These are phyloP conservation scores for Alnus glutinosa DNA, from an alignment of 306 rosid species.

Conservation along the genomic window DNA sequence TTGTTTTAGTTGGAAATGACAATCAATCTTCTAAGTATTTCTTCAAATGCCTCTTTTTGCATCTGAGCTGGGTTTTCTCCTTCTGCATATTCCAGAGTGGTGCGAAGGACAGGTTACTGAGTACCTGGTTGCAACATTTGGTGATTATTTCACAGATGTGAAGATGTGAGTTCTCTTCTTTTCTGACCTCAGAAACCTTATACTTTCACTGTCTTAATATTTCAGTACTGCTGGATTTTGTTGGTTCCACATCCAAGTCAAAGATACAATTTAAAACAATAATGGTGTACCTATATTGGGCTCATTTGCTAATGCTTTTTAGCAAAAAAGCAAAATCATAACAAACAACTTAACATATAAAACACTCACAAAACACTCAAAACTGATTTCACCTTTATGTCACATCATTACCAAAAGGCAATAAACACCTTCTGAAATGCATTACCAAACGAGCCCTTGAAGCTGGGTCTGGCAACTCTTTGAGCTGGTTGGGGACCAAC, in stretches of 20 bases:
- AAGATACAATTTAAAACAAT: neutral
- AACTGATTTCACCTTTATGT: no score
- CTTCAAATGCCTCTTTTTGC: slow-evolving; percentile 18
- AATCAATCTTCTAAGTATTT: slow-evolving; percentile 14
- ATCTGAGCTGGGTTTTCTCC: slow-evolving; percentile 16
- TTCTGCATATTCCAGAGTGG: slow-evolving; percentile 71
- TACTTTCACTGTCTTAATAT: slow-evolving; percentile 4
- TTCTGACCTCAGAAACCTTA: slow-evolving; percentile 19
- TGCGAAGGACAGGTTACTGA: slow-evolving; percentile 90
- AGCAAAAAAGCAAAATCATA: no score
- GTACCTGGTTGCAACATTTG: slow-evolving; percentile 89
- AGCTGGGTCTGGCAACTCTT: neutral
- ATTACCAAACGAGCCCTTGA: neutral
- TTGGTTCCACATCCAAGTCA: neutral
- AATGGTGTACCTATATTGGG: neutral
- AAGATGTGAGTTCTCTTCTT: slow-evolving; percentile 68
- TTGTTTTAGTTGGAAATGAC: slow-evolving; percentile 1
- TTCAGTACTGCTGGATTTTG: slow-evolving; percentile 18
- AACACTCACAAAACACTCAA: no score
- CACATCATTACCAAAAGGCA: no score
- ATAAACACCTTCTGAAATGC: no score
- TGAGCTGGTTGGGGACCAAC: neutral
- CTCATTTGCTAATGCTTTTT: no score
- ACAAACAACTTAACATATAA: no score
- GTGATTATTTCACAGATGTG: slow-evolving; percentile 91